Evolutionary conservation across 2,329 filamentous ascomycete species (phyloP), one percentile per base, ranked within the genome.

Genomic region (Claviceps sp.): DNA sequence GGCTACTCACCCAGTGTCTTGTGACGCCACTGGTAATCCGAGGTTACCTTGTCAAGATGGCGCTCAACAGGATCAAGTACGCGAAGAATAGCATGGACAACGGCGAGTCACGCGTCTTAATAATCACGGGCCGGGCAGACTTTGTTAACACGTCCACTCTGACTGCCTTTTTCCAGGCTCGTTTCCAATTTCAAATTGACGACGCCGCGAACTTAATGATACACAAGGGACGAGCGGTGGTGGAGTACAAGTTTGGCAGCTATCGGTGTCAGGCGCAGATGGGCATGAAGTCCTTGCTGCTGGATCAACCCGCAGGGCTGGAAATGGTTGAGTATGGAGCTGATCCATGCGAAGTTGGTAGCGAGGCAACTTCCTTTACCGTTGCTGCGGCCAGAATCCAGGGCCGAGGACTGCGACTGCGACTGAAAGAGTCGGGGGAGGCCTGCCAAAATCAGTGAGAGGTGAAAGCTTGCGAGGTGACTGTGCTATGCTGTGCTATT

Each of bases 211-310:
- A 61, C 18, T 61, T 71, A 20, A 58, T 62, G 38, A 52, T 56
- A 26, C 61, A 55, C 2, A 56, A 54, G 0, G 54, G 55, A 1
- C 62, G 65, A 22, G 59, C 59, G 0, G 66, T 72, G 2, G 55
- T 76, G 14, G 76, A 79, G 65, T 76, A 72, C 56, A 67, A 71
- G 11, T 81, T 81, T 56, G 75, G 74, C 0, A 78, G 75, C 52
- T 80, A 70, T 53, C 70, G 76, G 1, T 76, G 73, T 62, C 77
- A 81, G 67, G 68, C 76, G 0, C 70, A 77, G 63, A 69, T 72
- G 49, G 75, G 71, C 1, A 68, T 69, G 59, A 67, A 67, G 61
- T 61, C 67, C 0, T 58, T 71, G 26, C 64, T 69, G 49, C 65
- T 63, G 54, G 64, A 70, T 11, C 53, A 57, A 1, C 67, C 67